Conservation (phyloP, 163 green algal genomes). For the Prototheca stagnorum region DNA sequence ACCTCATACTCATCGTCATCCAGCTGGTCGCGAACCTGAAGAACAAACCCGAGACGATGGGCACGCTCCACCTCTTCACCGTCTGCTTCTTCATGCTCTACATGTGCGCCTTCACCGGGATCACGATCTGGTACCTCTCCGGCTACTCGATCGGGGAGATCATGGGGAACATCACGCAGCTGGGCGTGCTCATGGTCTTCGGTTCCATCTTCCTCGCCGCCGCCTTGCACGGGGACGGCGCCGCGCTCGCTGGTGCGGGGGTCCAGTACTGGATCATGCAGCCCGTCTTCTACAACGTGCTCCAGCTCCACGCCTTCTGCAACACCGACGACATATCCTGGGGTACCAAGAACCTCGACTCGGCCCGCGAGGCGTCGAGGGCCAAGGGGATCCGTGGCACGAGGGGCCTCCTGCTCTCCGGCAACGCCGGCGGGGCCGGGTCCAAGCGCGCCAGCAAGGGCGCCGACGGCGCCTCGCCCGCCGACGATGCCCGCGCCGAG, state of each 20-base stretch:
- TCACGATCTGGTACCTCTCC: slow-evolving; percentile 16
- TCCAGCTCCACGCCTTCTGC: slow-evolving; percentile 23
- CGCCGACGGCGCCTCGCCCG: too few relatives aligned
- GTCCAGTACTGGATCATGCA: slow-evolving; percentile 18
- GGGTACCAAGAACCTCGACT: slow-evolving; percentile 21
- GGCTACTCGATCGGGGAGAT: slow-evolving; percentile 3
- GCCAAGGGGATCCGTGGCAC: too few relatives aligned
- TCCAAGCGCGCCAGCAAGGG: not conserved
- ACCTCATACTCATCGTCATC: slow-evolving; percentile 21
- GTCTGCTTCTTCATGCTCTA: slow-evolving; percentile 18
- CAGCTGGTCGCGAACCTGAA: slow-evolving; percentile 27
- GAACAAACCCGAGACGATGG: slow-evolving; percentile 22
- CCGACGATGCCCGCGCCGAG: not conserved
- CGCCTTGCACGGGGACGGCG: slow-evolving; percentile 11
- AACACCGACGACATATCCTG: slow-evolving; percentile 22
- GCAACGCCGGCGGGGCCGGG: not conserved
- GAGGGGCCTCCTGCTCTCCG: slow-evolving; percentile 8
- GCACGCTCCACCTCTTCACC: slow-evolving; percentile 18
- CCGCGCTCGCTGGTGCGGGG: slow-evolving; percentile 6
- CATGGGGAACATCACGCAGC: slow-evolving; percentile 2
- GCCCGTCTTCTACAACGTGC: slow-evolving; percentile 16
- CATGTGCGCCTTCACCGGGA: slow-evolving; percentile 13
- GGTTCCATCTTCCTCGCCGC: slow-evolving; percentile 6
- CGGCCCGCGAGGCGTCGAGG: slow-evolving; percentile 7
- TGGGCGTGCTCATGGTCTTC: slow-evolving; percentile 11